These are phyloP conservation scores for Gossypium davidsonii DNA, from an alignment of 441 rosid genomes.

Conservation along the genomic window DNA sequence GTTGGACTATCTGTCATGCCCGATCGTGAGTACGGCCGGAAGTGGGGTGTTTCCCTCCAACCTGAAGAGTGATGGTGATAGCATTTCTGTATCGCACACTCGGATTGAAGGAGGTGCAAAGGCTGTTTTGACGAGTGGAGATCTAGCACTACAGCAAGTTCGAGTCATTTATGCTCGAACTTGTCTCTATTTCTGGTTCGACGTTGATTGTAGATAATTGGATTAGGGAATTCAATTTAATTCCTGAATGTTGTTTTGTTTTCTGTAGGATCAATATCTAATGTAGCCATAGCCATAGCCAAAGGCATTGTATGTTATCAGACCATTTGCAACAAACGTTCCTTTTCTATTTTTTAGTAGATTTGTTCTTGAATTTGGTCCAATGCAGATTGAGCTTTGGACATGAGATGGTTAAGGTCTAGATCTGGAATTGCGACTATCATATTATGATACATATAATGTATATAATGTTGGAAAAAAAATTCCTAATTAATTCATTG, in stretches of 20 bases:
- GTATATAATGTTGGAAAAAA: no score
- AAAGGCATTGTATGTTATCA: neutral
- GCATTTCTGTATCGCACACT: slow-evolving; percentile 70
- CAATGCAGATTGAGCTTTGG: neutral
- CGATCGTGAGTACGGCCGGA: slow-evolving; percentile 72
- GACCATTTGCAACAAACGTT: neutral
- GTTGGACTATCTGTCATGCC: slow-evolving; percentile 79
- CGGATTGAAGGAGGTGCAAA: slow-evolving; percentile 89
- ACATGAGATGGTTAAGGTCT: neutral
- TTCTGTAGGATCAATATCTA: neutral
- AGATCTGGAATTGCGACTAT: no score
- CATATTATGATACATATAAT: no score
- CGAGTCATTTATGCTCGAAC: slow-evolving; percentile 73
- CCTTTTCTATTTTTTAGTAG: neutral
- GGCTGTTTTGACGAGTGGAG: slow-evolving; percentile 79
- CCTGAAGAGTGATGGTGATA: slow-evolving; percentile 34
- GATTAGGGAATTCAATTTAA: neutral
- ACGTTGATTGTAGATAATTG: slow-evolving; percentile 36
- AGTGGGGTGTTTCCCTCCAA: slow-evolving; percentile 28
- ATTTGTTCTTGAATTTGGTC: neutral
- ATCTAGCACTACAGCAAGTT: slow-evolving; percentile 72
- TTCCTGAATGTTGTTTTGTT: neutral
- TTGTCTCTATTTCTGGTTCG: slow-evolving; percentile 82
- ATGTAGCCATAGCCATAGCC: neutral
- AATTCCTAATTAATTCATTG: no score